Evolutionary conservation across 1,284 basidiomycete species (phyloP), one percentile per base, ranked within the genome.

Genomic region (Ganoderma boninense): DNA sequence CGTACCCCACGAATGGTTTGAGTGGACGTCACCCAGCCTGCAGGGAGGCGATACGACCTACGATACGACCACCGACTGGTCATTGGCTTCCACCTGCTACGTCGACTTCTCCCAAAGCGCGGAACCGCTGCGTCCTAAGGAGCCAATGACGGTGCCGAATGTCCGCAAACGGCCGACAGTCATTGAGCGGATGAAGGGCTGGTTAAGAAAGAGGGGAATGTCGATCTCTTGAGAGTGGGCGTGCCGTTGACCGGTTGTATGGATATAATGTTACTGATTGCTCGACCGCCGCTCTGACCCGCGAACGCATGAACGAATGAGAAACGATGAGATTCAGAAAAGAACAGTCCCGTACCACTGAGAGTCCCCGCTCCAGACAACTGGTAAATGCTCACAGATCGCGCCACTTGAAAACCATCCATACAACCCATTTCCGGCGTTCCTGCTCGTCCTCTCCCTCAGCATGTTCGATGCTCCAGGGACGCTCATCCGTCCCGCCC

Each of bases 401-500:
- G 29, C 29, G 56, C 90, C 92, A 92, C 71, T 81, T 87, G 60
- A 93, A 74, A 65, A 84, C 78, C 61, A 92, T 86, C 88, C 91
- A 92, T 44, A 93, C 82, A 20, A 93, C 83, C 92, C 92, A 94
- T 38, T 85, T 80, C 71, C 92, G 85, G 72, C 91, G 83, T 73
- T 92, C 91, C 38, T 78, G 82, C 62, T 92, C 91, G 49, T 90
- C 89, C 71, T 92, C 90, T 1, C 80, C 80, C 2, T 85, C 85
- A 0, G 83, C 84, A 62, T 85, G 80, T 5, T 81, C 77, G 13
- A 90, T 83, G 64, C 84, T 81, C 92, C 92, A 94, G 1, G 77
- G 74, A 54, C 89, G 85, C 54, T 77, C 73, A 14, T 68, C 74
- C 0, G 69, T 70, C 4, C 85, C 85, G 16, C 73, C 76, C 20